Evolutionary conservation across 306 rosid species (phyloP).

Genomic region (Ziziphus jujuba): DNA sequence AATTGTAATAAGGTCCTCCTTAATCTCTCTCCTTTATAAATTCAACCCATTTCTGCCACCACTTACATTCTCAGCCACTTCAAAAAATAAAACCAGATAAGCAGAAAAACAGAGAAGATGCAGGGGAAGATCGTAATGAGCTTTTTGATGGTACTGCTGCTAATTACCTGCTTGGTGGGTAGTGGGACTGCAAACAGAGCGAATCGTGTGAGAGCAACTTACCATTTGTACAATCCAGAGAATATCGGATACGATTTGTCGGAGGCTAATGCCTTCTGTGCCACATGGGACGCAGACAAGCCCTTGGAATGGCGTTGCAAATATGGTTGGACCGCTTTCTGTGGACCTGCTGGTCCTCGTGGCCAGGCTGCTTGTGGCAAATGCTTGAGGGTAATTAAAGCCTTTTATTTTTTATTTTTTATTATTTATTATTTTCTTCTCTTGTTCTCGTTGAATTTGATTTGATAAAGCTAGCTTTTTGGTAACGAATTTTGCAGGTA

Average conservation of each 20-base stretch:
- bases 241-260: slow-evolving; percentile 49
- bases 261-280: slow-evolving; percentile 56
- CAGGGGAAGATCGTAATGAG: background rate
- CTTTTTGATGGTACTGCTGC: background rate
- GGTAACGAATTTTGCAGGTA: background rate
- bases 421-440: too few species aligned
- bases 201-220: slow-evolving; percentile 52
- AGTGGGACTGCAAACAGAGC: slow-evolving; percentile 46
- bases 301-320: slow-evolving; percentile 63
- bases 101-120: background rate
- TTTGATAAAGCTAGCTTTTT: background rate
- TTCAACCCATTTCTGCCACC: too few species aligned
- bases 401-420: too few species aligned
- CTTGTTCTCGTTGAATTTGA: background rate
- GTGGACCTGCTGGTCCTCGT: slow-evolving; percentile 55
- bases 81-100: too few species aligned
- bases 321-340: slow-evolving; percentile 74
- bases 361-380: slow-evolving; percentile 53
- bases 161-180: slow-evolving; percentile 14
- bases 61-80: too few species aligned
- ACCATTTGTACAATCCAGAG: slow-evolving; percentile 56
- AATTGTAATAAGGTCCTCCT: too few species aligned
- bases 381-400: slow-evolving; percentile 44
- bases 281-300: slow-evolving; percentile 67
- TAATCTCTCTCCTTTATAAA: too few species aligned